phyloP scores from a whole-genome alignment of 176 grass and related monocot genomes.

The Cymbopogon citratus region DNA sequence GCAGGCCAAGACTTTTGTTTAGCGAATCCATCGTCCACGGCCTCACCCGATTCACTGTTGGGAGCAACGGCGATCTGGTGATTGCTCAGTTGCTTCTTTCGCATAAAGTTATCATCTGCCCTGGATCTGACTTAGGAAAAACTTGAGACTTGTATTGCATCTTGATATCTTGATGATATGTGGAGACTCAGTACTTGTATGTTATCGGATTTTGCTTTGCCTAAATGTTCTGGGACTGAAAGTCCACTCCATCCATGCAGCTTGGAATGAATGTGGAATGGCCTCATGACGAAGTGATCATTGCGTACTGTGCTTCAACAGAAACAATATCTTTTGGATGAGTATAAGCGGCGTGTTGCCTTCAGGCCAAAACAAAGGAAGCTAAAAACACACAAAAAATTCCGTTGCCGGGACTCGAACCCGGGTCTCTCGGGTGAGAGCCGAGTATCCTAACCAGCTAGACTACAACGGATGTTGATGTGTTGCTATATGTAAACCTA shows the following conservation, averaged over 20 bases:
- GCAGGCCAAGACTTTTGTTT: neutral
- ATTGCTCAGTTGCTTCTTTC: neutral
- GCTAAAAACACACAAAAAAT: neutral
- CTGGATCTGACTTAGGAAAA: slow-evolving; percentile 11
- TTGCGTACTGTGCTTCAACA: neutral
- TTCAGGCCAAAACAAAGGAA: neutral
- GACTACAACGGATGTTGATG: slow-evolving; percentile 56
- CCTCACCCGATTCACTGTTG: neutral
- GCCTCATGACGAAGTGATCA: neutral
- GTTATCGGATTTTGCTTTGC: neutral
- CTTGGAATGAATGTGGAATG: neutral
- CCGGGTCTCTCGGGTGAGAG: slow-evolving; percentile 97
- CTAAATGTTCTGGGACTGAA: neutral
- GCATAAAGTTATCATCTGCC: slow-evolving; percentile 10
- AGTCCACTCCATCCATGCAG: neutral
- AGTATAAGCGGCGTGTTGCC: neutral
- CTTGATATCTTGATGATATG: neutral
- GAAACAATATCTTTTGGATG: neutral
- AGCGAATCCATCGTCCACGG: neutral
- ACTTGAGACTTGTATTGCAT: neutral
- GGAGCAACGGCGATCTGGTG: neutral
- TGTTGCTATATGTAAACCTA: too few relatives aligned
- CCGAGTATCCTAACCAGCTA: slow-evolving; percentile 98
- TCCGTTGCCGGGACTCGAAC: slow-evolving; percentile 95
- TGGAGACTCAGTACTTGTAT: neutral